phyloP scores from a whole-genome alignment of 805 yeast genomes.

The Zygoascus biomembranicola region DNA sequence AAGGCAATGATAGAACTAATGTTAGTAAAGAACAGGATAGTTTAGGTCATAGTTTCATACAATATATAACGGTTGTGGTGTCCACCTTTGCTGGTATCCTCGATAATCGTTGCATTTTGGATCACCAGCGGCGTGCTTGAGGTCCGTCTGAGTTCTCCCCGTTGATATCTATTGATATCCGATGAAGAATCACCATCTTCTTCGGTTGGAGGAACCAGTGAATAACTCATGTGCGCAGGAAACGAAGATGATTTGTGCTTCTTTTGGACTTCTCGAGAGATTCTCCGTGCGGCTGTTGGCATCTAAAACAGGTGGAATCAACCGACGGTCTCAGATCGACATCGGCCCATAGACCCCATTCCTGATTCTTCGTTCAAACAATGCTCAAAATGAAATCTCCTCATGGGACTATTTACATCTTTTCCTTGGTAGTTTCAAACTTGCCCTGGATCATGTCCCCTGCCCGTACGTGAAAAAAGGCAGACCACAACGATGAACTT shows the following conservation, averaged over 20 bases:
- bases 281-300: too few relatives aligned
- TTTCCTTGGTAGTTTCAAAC: too few relatives aligned
- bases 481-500: too few relatives aligned
- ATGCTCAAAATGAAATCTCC: too few relatives aligned
- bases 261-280: too few relatives aligned
- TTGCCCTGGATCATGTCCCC: too few relatives aligned
- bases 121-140: neutral
- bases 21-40: neutral
- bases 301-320: too few relatives aligned
- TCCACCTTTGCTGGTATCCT: neutral
- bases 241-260: neutral
- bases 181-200: neutral
- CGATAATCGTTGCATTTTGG: neutral
- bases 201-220: neutral
- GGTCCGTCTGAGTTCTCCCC: neutral
- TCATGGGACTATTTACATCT: too few relatives aligned
- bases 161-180: neutral
- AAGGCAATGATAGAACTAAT: conserved; percentile 40
- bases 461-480: too few relatives aligned
- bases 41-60: neutral
- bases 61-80: conserved; percentile 4
- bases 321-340: too few relatives aligned
- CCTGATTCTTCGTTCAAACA: too few relatives aligned
- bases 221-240: neutral
- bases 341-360: too few relatives aligned